A percentile compares a stretch with the other conserved stretches of the same genome.
These are phyloP conservation scores for Aspergillus thermomutatus DNA, from an alignment of 2,329 filamentous ascomycete genomes.

Conservation along the genomic window DNA sequence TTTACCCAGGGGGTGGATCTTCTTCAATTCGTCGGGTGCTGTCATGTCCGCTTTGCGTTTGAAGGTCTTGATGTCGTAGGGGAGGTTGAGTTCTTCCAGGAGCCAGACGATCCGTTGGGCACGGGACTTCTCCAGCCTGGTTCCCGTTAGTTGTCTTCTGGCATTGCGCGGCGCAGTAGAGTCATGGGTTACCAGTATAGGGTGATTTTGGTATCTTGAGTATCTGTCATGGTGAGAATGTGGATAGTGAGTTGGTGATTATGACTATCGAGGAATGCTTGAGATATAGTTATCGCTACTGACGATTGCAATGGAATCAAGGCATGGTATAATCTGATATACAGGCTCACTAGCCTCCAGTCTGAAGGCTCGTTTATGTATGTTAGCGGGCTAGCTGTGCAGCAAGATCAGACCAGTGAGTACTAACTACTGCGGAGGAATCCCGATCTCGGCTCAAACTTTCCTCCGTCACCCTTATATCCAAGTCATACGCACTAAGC, in stretches of 20 bases:
- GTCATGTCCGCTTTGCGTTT: slow-evolving; percentile 63
- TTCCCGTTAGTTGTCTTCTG: not conserved
- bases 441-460: not conserved
- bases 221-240: slow-evolving; percentile 14
- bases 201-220: slow-evolving; percentile 51
- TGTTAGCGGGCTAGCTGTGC: no score
- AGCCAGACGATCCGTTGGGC: slow-evolving; percentile 83
- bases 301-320: no score
- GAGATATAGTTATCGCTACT: no score
- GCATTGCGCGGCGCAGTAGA: no score
- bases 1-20: slow-evolving; percentile 82
- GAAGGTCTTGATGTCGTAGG: slow-evolving; percentile 77
- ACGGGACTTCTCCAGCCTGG: slow-evolving; percentile 78
- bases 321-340: no score
- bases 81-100: slow-evolving; percentile 73
- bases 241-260: not conserved
- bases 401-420: no score
- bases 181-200: slow-evolving; percentile 56
- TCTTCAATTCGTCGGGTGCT: slow-evolving; percentile 73
- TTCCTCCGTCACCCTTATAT: not conserved
- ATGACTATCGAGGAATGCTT: not conserved
- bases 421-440: not conserved
- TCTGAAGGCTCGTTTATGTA: no score
- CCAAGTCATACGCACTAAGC: not conserved
- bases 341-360: no score